Conservation (phyloP, 768 basidiomycete genomes). For the Collybiopsis confluens region DNA sequence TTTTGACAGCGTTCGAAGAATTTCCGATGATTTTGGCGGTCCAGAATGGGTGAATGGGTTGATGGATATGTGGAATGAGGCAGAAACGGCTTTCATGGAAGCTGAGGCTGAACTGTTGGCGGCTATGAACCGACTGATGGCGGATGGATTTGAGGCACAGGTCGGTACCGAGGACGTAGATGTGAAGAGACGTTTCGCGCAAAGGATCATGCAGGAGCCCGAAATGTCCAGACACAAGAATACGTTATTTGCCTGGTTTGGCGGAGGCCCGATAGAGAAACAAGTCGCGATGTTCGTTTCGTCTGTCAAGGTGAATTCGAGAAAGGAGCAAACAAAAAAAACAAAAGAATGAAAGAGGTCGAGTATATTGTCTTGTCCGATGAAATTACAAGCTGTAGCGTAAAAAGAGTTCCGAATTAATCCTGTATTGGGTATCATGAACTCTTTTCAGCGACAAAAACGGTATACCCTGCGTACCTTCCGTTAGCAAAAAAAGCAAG, state of each 20-base stretch:
- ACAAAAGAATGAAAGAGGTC: too few species aligned
- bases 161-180: background rate
- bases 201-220: constrained; percentile 2
- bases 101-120: constrained; percentile 1
- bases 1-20: background rate
- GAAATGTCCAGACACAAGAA: background rate
- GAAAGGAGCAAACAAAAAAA: too few species aligned
- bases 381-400: too few species aligned
- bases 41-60: constrained; percentile 3
- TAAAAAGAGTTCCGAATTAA: too few species aligned
- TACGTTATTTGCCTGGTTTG: constrained; percentile 8
- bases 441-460: background rate
- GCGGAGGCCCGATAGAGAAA: background rate
- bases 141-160: background rate
- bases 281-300: constrained; percentile 2
- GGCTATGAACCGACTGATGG: background rate
- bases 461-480: background rate
- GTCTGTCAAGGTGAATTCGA: background rate
- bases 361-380: too few species aligned
- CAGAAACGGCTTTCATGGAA: constrained; percentile 4
- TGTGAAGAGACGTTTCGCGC: constrained; percentile 5
- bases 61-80: constrained; percentile 4
- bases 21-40: constrained; percentile 12
- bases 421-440: background rate
- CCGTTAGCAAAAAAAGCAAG: background rate